Conservation (phyloP, 2,329 filamentous ascomycete species). For the Reticulascus tulasneorum region DNA sequence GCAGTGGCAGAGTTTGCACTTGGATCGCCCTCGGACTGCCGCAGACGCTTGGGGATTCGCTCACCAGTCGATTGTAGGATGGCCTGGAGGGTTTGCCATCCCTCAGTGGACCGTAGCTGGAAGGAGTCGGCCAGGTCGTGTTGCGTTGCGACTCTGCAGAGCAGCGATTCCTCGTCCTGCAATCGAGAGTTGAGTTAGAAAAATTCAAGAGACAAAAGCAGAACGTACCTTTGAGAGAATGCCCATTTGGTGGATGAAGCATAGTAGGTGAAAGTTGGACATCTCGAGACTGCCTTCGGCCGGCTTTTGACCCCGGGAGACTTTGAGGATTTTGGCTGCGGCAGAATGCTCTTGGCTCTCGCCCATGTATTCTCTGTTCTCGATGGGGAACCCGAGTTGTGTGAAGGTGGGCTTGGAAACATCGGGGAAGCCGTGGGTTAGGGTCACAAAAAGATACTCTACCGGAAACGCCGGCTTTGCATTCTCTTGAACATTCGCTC, state of each 20-base stretch:
- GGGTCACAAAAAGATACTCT: constrained; percentile 90
- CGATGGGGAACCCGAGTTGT: constrained; percentile 74
- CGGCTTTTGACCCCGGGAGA: constrained; percentile 54
- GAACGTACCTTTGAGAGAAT: constrained; percentile 76
- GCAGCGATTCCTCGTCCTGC: constrained; percentile 83
- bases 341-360: constrained; percentile 75
- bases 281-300: constrained; percentile 62
- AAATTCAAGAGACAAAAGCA: neutral
- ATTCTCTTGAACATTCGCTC: constrained; percentile 92
- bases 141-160: constrained; percentile 78
- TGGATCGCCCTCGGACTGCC: constrained; percentile 34
- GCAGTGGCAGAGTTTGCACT: constrained; percentile 18
- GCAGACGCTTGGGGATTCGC: constrained; percentile 75
- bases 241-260: constrained; percentile 75
- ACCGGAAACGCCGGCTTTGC: constrained; percentile 95
- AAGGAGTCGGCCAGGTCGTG: constrained; percentile 78
- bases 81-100: constrained; percentile 90
- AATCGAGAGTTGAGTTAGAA: neutral
- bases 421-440: constrained; percentile 94
- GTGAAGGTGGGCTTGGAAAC: constrained; percentile 73
- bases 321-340: constrained; percentile 65
- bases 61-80: constrained; percentile 98
- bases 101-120: constrained; percentile 78
- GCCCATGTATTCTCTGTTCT: constrained; percentile 84
- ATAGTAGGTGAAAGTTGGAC: constrained; percentile 93